These are phyloP conservation scores for Parathielavia appendiculata DNA, from an alignment of 495 filamentous ascomycete genomes.

Conservation along the genomic window DNA sequence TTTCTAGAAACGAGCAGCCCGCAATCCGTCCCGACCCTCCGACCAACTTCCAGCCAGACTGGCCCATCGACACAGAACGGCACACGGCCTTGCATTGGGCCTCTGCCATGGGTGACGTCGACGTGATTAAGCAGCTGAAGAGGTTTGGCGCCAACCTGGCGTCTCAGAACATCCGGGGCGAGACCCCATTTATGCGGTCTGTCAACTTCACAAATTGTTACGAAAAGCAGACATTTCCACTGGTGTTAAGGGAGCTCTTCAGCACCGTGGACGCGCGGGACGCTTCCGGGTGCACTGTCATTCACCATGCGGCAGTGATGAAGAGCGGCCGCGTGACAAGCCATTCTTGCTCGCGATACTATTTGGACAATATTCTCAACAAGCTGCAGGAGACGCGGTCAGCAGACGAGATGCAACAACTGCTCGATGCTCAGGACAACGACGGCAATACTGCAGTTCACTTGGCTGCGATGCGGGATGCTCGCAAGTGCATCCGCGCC, in stretches of 20 bases:
- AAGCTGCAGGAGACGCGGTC: slow-evolving; percentile 65
- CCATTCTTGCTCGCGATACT: slow-evolving; percentile 80
- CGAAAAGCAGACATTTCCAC: slow-evolving; percentile 80
- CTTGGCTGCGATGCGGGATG: slow-evolving; percentile 74
- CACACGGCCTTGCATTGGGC: slow-evolving; percentile 96
- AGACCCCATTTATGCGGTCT: slow-evolving; percentile 91
- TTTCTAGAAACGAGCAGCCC: slow-evolving; percentile 62
- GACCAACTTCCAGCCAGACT: slow-evolving; percentile 75
- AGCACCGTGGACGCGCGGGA: slow-evolving; percentile 71
- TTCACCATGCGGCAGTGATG: slow-evolving; percentile 86
- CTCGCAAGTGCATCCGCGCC: slow-evolving; percentile 65
- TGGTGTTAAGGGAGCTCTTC: slow-evolving; percentile 71
- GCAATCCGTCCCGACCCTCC: slow-evolving; percentile 72
- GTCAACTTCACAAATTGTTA: slow-evolving; percentile 95
- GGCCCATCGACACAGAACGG: slow-evolving; percentile 78
- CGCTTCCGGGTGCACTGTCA: slow-evolving; percentile 71
- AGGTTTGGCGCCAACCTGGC: slow-evolving; percentile 65
- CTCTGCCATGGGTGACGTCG: slow-evolving; percentile 93
- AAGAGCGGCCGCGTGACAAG: slow-evolving; percentile 68
- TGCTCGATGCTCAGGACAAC: slow-evolving; percentile 69
- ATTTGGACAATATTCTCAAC: slow-evolving; percentile 84
- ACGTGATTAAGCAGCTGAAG: slow-evolving; percentile 80
- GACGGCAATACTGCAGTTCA: slow-evolving; percentile 86
- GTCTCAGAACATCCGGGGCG: slow-evolving; percentile 68
- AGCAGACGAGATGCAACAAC: slow-evolving; percentile 60